Percentiles rank a stretch among this genome's conserved stretches.
Conservation (phyloP, 441 rosid genomes). For the Theobroma grandiflorum region DNA sequence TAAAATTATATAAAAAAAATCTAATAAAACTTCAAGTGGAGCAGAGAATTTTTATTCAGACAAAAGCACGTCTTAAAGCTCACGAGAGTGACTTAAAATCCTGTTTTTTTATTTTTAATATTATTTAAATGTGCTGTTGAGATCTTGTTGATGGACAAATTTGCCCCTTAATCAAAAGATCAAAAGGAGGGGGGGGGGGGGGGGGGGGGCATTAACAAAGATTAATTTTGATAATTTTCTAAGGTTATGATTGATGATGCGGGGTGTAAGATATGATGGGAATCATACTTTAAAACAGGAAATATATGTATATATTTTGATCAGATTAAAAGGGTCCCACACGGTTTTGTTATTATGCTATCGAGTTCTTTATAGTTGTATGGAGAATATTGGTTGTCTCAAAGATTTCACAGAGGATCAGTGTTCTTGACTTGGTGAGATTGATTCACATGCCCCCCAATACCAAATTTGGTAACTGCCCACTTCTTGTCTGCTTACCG, state of each 20-base stretch:
- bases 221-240: neutral
- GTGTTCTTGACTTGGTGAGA: neutral
- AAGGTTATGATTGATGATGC: slow-evolving; percentile 23
- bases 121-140: neutral
- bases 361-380: neutral
- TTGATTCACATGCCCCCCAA: neutral
- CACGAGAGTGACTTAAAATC: slow-evolving; percentile 17
- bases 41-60: too few species aligned
- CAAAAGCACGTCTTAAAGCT: neutral
- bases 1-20: too few species aligned
- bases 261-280: neutral
- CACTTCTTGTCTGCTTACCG: neutral
- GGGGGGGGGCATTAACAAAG: slow-evolving; percentile 17
- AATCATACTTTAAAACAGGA: neutral
- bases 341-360: slow-evolving; percentile 31
- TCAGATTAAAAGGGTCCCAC: slow-evolving; percentile 31
- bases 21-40: too few species aligned
- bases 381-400: neutral
- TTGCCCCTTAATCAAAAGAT: neutral
- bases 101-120: neutral
- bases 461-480: neutral
- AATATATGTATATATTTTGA: neutral
- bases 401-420: neutral
- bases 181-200: slow-evolving; percentile 8
- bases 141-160: neutral